phyloP scores from a whole-genome alignment of 2,329 filamentous ascomycete species.

The Exophiala oligosperma region DNA sequence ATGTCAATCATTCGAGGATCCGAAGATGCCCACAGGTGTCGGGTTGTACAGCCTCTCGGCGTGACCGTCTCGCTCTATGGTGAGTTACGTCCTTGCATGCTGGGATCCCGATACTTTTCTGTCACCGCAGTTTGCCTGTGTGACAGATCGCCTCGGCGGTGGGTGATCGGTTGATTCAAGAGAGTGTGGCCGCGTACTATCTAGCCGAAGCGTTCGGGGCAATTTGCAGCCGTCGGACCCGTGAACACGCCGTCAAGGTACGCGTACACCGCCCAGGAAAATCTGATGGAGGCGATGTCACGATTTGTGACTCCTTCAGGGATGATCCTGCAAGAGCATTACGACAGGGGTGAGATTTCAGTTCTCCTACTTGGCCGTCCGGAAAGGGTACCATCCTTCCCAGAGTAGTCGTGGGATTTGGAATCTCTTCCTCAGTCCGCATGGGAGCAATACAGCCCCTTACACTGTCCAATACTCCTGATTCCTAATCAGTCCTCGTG shows the following conservation, averaged over 20 bases:
- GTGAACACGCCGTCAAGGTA: neutral
- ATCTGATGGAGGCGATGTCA: neutral
- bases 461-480: neutral
- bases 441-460: neutral
- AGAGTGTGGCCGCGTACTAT: neutral
- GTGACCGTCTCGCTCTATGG: neutral
- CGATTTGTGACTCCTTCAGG: neutral
- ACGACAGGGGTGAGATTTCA: neutral
- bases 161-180: neutral
- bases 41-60: neutral
- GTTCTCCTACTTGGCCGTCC: neutral
- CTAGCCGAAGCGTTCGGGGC: neutral
- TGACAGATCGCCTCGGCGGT: neutral
- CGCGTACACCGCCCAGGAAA: neutral
- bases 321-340: neutral
- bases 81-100: neutral
- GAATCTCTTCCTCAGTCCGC: neutral
- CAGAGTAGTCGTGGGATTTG: neutral
- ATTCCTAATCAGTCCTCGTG: neutral
- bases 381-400: neutral
- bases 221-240: neutral
- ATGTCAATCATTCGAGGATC: neutral
- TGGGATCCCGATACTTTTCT: neutral
- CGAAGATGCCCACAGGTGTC: neutral
- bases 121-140: neutral